Evolutionary conservation across 2,329 filamentous ascomycete species (phyloP).

Genomic region (Apiospora sp.): DNA sequence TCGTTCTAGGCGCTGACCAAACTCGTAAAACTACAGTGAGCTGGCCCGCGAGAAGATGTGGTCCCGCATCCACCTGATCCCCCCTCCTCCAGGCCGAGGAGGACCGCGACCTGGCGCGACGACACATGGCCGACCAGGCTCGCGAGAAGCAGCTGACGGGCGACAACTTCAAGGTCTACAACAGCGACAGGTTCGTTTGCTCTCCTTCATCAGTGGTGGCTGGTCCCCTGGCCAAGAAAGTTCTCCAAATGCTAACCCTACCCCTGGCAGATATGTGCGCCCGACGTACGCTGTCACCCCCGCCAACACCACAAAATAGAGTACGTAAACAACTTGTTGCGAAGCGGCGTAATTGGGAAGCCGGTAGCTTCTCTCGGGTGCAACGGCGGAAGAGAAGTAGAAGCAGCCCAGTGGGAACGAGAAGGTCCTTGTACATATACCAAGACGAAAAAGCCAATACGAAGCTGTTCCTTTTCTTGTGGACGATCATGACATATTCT

Average conservation of each 20-base stretch:
- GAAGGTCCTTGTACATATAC: conserved; percentile 13
- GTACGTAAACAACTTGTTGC: neutral
- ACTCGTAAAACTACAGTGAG: conserved; percentile 65
- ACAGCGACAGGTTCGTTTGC: conserved; percentile 79
- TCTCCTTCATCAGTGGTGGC: neutral
- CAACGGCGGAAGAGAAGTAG: neutral
- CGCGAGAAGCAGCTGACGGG: conserved; percentile 92
- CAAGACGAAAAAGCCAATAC: conserved; percentile 9
- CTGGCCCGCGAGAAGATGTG: conserved; percentile 98
- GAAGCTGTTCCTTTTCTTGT: neutral
- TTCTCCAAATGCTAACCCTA: neutral
- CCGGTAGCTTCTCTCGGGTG: neutral
- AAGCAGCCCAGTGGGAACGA: neutral
- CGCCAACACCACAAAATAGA: conserved; percentile 65
- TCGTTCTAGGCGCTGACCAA: neutral
- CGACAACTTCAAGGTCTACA: conserved; percentile 83
- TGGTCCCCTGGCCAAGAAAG: neutral
- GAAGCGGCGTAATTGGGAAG: neutral
- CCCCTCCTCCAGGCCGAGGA: conserved; percentile 95
- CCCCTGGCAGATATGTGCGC: conserved; percentile 73
- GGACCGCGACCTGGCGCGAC: conserved; percentile 91
- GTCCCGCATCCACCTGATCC: conserved; percentile 93
- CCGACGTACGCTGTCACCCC: conserved; percentile 82
- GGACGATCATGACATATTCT: neutral
- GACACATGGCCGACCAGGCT: conserved; percentile 84